Evolutionary conservation across 2,329 filamentous ascomycete species (phyloP), one percentile per base, ranked within the genome.

Genomic region (Macrophomina pseudophaseolina): DNA sequence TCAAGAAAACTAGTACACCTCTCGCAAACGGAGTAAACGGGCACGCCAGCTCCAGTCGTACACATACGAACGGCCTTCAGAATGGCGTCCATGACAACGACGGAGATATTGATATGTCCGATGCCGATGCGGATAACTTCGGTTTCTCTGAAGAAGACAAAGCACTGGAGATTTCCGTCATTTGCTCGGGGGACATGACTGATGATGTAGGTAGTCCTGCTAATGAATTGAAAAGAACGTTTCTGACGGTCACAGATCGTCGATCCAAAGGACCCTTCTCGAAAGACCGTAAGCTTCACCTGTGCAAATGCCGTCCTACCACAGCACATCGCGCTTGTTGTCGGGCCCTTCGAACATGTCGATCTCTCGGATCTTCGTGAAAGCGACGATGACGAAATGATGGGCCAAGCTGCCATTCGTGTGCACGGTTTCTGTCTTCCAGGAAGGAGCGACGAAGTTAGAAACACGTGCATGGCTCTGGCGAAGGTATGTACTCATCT

Each of bases 271-370:
- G 91, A 98, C 72, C 85, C 91, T 64, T 88, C 87, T 30, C 93
- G 93, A 75, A 97, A 97, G 79, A 93, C 92, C 1, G 91, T 95
- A 75, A 92, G 90, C 0, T 99, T 98, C 75, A 88, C 89, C 65
- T 90, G 91, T 68, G 73, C 64, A 70, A 54, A 44, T 38, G 46
- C 56, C 38, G 62, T 68, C 59, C 89, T 93, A 1, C 90, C 94
- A 1, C 91, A 94, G 69, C 94, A 98, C 75, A 89, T 99, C 70
- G 94, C 94, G 4, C 97, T 99, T 77, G 92, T 93, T 2, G 87
- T 98, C 66, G 95, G 96, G 0, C 95, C 96, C 0, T 99, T 99
- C 75, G 93, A 98, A 78, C 91, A 94, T 71, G 90, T 98, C 64
- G 92, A 97, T 74, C 83, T 99, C 5, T 91, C 92, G 2, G 91